Evolutionary conservation across 1,284 basidiomycete genomes (phyloP), one percentile per base, ranked within the genome.

Genomic region (Psilocybe mexicana): DNA sequence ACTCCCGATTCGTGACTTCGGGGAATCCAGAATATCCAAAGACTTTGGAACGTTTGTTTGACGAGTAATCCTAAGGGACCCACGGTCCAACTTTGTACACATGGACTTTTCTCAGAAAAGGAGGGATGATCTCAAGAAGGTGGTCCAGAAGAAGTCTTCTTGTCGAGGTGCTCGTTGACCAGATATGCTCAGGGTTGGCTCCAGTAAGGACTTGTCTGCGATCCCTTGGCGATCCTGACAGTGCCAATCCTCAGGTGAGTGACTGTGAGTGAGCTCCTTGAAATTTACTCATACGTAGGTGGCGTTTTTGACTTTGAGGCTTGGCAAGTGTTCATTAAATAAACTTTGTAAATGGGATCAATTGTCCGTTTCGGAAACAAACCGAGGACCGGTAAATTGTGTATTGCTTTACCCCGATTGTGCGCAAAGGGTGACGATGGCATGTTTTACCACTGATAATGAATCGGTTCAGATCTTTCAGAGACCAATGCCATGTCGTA

Each of bases 201-300:
- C 11, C 18, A 14, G 38, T 30, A 18, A 6, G 18, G 2, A 12
- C n/a, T 35, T 14, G 7, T 10, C 8, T 53, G 43, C 28, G 28
- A 44, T 53, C 42, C 43, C 52, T 45, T 53, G 52, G 52, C 52
- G 42, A 53, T 53, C 54, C 40, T 28, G 26, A 28, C 30, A 25
- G 3, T n/a, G n/a, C 38, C n/a, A 55, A 30, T 40, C 40, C 30
- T 30, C 42, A 14, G 46, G 8, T 33, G 5, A 54, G 18, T 18
- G 18, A 18, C 18, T 18, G 18, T 18, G 18, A 57, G 38, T 49
- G 42, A 36, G 26, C 49, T 50, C 43, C 40, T 50, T 46, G 50
- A 53, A 54, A 51, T 55, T 58, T 53, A 33, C 48, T 44, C 59
- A 59, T 62, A 61, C 59, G 65, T 66, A 62, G 63, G 63, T 62